A percentile compares a stretch with the other conserved stretches of the same genome.
Evolutionary conservation across 495 filamentous ascomycete species (phyloP).

Genomic region (Neurospora sp.): DNA sequence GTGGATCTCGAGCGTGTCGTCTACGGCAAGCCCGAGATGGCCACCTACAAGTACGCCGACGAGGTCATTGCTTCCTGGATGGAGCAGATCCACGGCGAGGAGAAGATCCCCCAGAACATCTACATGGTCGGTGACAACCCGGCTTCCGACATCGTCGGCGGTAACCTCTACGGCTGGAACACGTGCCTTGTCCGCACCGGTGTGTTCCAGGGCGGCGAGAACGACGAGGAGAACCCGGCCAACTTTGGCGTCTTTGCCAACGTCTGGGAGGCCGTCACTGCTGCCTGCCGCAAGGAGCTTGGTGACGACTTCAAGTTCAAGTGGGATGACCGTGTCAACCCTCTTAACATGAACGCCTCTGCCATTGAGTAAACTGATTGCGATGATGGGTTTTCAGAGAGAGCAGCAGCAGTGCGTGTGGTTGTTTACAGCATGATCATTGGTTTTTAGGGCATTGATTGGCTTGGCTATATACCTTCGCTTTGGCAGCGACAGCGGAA

Average conservation of each 20-base stretch:
- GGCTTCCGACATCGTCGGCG: slow-evolving; percentile 66
- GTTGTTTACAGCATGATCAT: background rate
- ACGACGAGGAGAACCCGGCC: slow-evolving; percentile 91
- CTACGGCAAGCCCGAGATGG: slow-evolving; percentile 72
- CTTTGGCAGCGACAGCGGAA: background rate
- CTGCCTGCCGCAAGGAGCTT: slow-evolving; percentile 81
- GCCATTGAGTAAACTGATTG: slow-evolving; percentile 39
- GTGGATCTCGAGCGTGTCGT: slow-evolving; percentile 72
- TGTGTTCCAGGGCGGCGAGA: slow-evolving; percentile 49
- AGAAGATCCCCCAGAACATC: slow-evolving; percentile 58
- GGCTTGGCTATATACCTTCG: background rate
- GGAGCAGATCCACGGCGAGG: slow-evolving; percentile 65
- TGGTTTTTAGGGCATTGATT: background rate
- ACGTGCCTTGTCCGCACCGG: slow-evolving; percentile 67
- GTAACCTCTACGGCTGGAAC: slow-evolving; percentile 79
- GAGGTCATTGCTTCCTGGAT: slow-evolving; percentile 68
- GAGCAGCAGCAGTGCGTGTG: background rate
- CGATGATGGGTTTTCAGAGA: background rate
- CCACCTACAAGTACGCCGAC: slow-evolving; percentile 74
- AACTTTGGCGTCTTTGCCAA: slow-evolving; percentile 78
- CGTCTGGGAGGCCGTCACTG: slow-evolving; percentile 85
- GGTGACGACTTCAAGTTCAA: slow-evolving; percentile 48
- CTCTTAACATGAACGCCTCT: slow-evolving; percentile 44
- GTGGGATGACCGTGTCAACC: slow-evolving; percentile 47
- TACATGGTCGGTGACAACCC: slow-evolving; percentile 83